These are phyloP conservation scores for Cicer pinnatifidum DNA, from an alignment of 306 rosid species.

Conservation along the genomic window DNA sequence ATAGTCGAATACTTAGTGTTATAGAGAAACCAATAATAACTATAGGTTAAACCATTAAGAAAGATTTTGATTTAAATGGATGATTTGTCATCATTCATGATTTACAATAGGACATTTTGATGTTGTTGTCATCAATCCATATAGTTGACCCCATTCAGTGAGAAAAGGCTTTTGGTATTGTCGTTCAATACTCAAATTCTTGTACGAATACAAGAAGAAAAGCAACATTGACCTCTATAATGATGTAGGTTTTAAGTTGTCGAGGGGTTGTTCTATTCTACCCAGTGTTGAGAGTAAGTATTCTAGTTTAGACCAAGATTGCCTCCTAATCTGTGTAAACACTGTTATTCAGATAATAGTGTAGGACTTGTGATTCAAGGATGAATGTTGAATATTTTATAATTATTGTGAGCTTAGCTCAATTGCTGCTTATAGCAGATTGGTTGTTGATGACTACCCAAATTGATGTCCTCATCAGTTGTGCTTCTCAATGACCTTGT, in stretches of 20 bases:
- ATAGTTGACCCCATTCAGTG: conserved; percentile 1
- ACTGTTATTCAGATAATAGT: conserved; percentile 4
- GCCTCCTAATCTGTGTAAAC: conserved; percentile 1
- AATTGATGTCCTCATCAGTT: too few species aligned
- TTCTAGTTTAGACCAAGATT: not conserved
- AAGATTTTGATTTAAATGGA: not conserved
- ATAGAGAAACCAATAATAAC: too few species aligned
- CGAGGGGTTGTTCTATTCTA: not conserved
- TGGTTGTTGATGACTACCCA: not conserved
- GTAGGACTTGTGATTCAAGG: conserved; percentile 22
- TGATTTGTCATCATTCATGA: not conserved
- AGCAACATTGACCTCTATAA: not conserved
- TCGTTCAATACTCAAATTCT: not conserved
- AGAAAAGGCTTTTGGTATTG: not conserved
- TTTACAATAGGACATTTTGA: not conserved
- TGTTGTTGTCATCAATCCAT: not conserved
- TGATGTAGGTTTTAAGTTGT: not conserved
- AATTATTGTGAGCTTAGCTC: conserved; percentile 3
- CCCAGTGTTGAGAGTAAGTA: not conserved
- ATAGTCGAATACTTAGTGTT: too few species aligned
- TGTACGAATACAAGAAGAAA: conserved; percentile 9
- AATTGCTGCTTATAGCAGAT: not conserved
- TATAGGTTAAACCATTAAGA: too few species aligned
- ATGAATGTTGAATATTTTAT: not conserved
- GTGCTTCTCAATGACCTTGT: too few species aligned